Conservation (phyloP, 2,329 filamentous ascomycete genomes). For the Curvularia sp. region DNA sequence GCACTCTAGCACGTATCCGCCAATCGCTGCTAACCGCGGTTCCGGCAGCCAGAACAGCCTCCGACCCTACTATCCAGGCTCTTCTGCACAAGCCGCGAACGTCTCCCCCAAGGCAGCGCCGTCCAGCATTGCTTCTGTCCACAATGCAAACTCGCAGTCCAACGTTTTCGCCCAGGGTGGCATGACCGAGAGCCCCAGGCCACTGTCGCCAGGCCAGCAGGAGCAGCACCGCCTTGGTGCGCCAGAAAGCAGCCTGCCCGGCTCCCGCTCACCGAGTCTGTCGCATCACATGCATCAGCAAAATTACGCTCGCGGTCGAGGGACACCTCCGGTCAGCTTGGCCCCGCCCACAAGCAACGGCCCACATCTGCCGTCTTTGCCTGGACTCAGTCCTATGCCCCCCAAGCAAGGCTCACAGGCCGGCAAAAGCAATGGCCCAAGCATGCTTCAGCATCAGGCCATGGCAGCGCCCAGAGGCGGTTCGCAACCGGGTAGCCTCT, state of each 20-base stretch:
- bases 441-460: constrained; percentile 54
- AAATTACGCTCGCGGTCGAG: constrained; percentile 63
- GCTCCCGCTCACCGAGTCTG: constrained; percentile 71
- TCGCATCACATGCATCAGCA: constrained; percentile 71
- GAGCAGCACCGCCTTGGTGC: constrained; percentile 63
- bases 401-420: constrained; percentile 42
- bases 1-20: constrained; percentile 78
- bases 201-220: constrained; percentile 72
- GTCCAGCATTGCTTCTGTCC: constrained; percentile 47
- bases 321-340: constrained; percentile 60
- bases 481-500: constrained; percentile 60
- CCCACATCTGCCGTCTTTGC: constrained; percentile 54
- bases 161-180: constrained; percentile 73
- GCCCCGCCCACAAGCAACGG: constrained; percentile 53
- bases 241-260: constrained; percentile 55
- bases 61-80: constrained; percentile 47
- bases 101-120: constrained; percentile 50
- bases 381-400: constrained; percentile 51
- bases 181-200: constrained; percentile 88
- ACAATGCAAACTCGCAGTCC: constrained; percentile 48
- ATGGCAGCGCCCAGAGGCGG: constrained; percentile 48
- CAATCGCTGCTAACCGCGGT: constrained; percentile 59
- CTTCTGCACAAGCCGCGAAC: constrained; percentile 50
- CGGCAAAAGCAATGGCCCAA: constrained; percentile 44
- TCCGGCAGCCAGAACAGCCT: constrained; percentile 40